Conservation (phyloP, 129 eudicot genomes). For the Silybum marianum region DNA sequence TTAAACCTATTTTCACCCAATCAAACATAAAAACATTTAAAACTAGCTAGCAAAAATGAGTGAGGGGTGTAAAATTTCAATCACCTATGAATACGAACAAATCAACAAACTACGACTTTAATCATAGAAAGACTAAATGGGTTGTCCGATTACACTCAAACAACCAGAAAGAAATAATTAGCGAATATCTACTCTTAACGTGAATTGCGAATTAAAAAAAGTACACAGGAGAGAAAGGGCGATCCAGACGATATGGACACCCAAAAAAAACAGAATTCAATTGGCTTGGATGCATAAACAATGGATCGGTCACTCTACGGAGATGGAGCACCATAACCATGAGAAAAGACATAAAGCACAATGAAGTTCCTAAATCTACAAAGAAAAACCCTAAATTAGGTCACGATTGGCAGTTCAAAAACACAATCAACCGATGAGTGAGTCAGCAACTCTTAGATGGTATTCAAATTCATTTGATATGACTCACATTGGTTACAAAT, state of each 20-base stretch:
- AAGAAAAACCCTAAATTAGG: conserved; percentile 41
- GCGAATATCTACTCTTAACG: not conserved
- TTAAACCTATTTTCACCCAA: conserved; percentile 13
- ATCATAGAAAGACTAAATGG: not conserved
- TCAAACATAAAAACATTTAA: conserved; percentile 7
- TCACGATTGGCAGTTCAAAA: conserved; percentile 17
- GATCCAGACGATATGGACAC: conserved; percentile 11
- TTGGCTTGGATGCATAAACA: conserved; percentile 5
- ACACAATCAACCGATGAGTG: conserved; percentile 30
- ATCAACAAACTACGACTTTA: not conserved
- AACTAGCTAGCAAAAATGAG: not conserved
- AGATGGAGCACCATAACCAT: conserved; percentile 21
- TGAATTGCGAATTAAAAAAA: not conserved
- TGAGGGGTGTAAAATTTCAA: not conserved
- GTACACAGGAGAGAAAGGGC: conserved; percentile 1
- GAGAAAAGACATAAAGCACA: conserved; percentile 9
- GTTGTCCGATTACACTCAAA: not conserved
- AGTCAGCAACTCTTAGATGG: conserved; percentile 16
- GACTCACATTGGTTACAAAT: conserved; percentile 38
- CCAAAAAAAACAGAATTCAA: conserved; percentile 21
- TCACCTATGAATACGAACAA: not conserved
- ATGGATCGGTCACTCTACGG: conserved; percentile 43
- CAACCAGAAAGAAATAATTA: not conserved
- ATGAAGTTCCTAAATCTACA: conserved; percentile 44
- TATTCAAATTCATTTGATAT: conserved; percentile 14